Evolutionary conservation across 352 stramenopile genomes (phyloP), one percentile per base, ranked within the genome.

Genomic region (Phytophthora nicotianae): DNA sequence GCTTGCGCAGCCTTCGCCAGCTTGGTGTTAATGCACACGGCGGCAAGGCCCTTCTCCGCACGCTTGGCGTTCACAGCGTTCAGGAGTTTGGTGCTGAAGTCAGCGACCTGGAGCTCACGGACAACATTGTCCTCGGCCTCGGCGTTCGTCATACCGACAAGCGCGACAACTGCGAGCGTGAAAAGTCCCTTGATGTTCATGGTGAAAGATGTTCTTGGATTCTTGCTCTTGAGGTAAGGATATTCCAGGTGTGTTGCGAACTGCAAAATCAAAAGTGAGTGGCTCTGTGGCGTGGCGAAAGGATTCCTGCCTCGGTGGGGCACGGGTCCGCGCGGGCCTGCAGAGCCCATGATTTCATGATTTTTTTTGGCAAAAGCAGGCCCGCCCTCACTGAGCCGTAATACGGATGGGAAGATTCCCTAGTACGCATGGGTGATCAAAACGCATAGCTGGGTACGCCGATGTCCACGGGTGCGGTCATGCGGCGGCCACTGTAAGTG

Each of bases 11-110:
- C 62, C 42, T 51, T 46, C 26, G 59, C 57, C 13, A 77, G 26
- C 51, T 74, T 77, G 51, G 45, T 58, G 72, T 81, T 84, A 58
- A 81, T 68, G 43, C 75, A 84, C 20, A 83, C 48, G 2, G 53
- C 42, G 5, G 19, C 37, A 26, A 81, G 67, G 1, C 67, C 67
- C 20, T 70, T 70, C 23, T 70, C 67, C n/a, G 66, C 47, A n/a
- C 75, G 75, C 58, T 76, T 78, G 35, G 49, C 47, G 64, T 84
- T 84, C 37, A 84, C 58, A 7, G 62, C 58, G 6, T 46, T 43
- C 8, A 79, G 54, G 20, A 83, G 43, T 24, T 79, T 68, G 33
- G 51, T 56, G 51, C 65, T 74, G 52, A 69, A 77, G 57, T 77
- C 68, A 26, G 67, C 50, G 16, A 72, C 62, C 35, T 81, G 72